Evolutionary conservation across 2,329 filamentous ascomycete species (phyloP), one percentile per base, ranked within the genome.

Genomic region (Cordyceps fumosorosea): DNA sequence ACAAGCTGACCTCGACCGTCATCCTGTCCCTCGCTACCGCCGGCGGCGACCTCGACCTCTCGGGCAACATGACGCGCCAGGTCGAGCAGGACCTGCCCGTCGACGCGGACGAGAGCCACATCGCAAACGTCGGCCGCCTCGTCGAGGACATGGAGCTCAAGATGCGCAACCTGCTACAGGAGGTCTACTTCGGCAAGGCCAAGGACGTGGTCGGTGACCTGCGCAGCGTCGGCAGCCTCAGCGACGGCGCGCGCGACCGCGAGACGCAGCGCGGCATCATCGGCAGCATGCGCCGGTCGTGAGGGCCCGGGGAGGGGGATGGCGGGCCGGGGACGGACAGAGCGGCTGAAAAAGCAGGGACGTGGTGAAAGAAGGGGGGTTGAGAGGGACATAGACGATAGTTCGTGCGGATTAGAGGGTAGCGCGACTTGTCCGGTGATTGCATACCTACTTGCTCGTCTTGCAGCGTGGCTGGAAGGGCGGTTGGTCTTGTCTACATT

Each of bases 81-180:
- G 86, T 97, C 58, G 93, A 99, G 80, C 86, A 90, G 71, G 93
- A 98, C 76, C 81, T 96, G 73, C 86, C 90, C 10, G 90, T 97
- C 44, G 91, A 96, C 68, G 89, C 88, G 70, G 93, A 98, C 76
- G 89, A 89, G 68, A 91, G 89, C 75, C 95, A 99, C 80, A 95
- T 99, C 69, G 90, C 90, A 69, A 99, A 99, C 76, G 91, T 98
- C 64, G 95, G 95, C 63, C 84, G 88, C 66, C 82, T 99, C 72
- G 93, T 99, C 58, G 95, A 99, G 81, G 95, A 99, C 76, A 98
- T 99, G 95, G 95, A 99, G 80, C 86, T 97, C 74, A 96, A 97
- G 83, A 98, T 99, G 95, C 86, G 95, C 67, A 99, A 99, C 76
- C 76, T 98, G 76, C 80, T 99, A 74, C 93, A 99, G 81, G 95